Percentiles rank a stretch among this genome's conserved stretches.
Evolutionary conservation across 768 basidiomycete genomes (phyloP).

Genomic region (Pleurotus sapidus): DNA sequence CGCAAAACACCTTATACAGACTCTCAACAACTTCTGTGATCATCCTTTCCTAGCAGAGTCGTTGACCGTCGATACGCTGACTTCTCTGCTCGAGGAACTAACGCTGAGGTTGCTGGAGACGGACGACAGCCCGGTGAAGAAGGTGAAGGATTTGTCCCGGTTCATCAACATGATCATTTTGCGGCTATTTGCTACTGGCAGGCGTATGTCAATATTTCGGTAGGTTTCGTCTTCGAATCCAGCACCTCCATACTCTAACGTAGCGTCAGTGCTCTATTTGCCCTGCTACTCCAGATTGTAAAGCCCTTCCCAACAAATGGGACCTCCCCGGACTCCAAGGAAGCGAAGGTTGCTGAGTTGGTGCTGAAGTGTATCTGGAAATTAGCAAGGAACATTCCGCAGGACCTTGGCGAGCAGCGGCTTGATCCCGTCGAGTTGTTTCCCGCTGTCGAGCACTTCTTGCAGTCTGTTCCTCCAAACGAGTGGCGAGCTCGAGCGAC

Average conservation of each 20-base stretch:
- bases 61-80: conserved; percentile 80
- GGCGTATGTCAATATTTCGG: conserved; percentile 91
- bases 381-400: conserved; percentile 89
- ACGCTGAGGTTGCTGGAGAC: conserved; percentile 91
- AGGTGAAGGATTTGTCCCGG: conserved; percentile 89
- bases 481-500: conserved; percentile 93
- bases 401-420: conserved; percentile 76
- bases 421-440: conserved; percentile 89
- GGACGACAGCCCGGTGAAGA: conserved; percentile 78
- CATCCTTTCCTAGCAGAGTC: conserved; percentile 86
- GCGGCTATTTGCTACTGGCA: conserved; percentile 86
- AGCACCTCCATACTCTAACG: conserved; percentile 5
- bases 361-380: conserved; percentile 99
- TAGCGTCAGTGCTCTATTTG: conserved; percentile 66
- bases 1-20: conserved; percentile 97
- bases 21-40: conserved; percentile 92
- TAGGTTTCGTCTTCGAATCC: conserved; percentile 30
- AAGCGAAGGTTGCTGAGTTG: conserved; percentile 87
- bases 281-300: conserved; percentile 76
- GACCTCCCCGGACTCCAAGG: conserved; percentile 71
- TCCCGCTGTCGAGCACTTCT: conserved; percentile 89
- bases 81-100: conserved; percentile 86
- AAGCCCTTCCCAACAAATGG: conserved; percentile 80
- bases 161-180: conserved; percentile 99
- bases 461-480: conserved; percentile 90